Percentiles rank a stretch among this genome's conserved stretches.
phyloP scores from a whole-genome alignment of 768 basidiomycete genomes.

The Mycena galopus region DNA sequence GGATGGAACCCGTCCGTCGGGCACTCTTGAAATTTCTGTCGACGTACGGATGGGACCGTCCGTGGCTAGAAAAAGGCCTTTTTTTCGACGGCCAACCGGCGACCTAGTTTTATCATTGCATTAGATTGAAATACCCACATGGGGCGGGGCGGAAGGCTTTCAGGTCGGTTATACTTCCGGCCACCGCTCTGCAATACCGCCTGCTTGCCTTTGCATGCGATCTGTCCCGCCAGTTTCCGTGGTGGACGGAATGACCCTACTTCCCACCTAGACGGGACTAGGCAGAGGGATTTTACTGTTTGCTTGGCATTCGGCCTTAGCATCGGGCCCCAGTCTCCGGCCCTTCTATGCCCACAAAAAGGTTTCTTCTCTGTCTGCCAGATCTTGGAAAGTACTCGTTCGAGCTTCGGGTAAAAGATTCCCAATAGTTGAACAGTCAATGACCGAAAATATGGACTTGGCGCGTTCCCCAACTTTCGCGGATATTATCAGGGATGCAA shows the following conservation, averaged over 20 bases:
- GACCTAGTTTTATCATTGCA: not conserved
- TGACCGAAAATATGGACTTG: not conserved
- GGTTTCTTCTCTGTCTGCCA: not conserved
- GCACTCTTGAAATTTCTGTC: too few species aligned
- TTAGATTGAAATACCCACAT: not conserved
- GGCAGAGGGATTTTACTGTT: not conserved
- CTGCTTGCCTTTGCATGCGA: not conserved
- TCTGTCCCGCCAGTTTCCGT: not conserved
- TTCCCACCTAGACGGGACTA: not conserved
- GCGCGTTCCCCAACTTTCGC: not conserved
- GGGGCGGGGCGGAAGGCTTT: not conserved
- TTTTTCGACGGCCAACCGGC: too few species aligned
- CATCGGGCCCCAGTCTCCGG: not conserved
- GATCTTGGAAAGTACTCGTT: not conserved
- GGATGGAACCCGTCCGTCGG: too few species aligned
- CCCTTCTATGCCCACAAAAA: not conserved
- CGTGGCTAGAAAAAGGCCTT: too few species aligned
- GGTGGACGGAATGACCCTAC: not conserved
- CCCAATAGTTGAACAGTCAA: not conserved
- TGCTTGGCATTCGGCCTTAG: not conserved
- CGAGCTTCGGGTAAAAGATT: not conserved
- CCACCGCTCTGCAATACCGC: not conserved
- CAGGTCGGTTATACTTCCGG: not conserved
- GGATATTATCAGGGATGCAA: not conserved
- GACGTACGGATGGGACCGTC: too few species aligned